A percentile compares a stretch with the other conserved stretches of the same genome.
Evolutionary conservation across 768 basidiomycete genomes (phyloP).

Genomic region (Mycena olivaceomarginata): DNA sequence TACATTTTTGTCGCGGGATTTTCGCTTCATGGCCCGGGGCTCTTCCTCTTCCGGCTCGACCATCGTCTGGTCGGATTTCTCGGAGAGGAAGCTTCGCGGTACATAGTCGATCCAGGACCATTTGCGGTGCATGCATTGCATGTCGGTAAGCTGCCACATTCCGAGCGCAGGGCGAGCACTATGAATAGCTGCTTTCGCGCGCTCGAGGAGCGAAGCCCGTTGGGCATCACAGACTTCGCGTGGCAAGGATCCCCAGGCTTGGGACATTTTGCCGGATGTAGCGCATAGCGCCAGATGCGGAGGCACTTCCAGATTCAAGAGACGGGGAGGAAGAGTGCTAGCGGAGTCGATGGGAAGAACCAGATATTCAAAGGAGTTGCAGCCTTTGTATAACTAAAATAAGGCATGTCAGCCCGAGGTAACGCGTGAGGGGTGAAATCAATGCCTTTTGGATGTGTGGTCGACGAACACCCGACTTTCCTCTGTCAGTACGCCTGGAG

Average conservation of each 20-base stretch:
- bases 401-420: neutral
- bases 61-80: neutral
- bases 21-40: neutral
- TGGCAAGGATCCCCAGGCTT: neutral
- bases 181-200: neutral
- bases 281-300: constrained; percentile 19
- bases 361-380: constrained; percentile 20
- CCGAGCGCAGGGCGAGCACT: neutral
- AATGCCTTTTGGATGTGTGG: constrained; percentile 15
- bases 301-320: neutral
- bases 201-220: constrained; percentile 2
- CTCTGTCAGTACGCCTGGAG: neutral
- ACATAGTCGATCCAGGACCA: constrained; percentile 9
- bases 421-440: too few relatives aligned
- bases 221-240: neutral
- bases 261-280: constrained; percentile 7
- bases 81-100: constrained; percentile 9
- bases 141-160: neutral
- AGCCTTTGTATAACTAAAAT: constrained; percentile 22
- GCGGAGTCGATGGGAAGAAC: constrained; percentile 10
- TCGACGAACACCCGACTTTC: neutral
- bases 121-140: neutral
- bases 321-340: neutral
- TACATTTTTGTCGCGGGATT: too few relatives aligned
- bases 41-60: neutral